Conservation (phyloP, 106 monocot species). For the Allium sativum region DNA sequence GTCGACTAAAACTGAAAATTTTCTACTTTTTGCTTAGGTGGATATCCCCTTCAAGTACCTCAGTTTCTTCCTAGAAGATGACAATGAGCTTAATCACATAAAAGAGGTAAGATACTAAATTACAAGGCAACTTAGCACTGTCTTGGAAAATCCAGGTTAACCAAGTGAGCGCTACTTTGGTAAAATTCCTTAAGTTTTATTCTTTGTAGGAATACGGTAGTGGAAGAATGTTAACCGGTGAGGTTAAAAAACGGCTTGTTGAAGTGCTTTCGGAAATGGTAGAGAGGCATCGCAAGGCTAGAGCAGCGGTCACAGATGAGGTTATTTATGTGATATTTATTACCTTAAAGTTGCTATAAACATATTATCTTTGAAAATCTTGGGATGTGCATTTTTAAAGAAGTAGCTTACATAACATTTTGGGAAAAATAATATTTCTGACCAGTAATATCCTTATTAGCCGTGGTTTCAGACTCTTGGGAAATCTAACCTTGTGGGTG, state of each 20-base stretch:
- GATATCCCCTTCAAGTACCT: conserved; percentile 94
- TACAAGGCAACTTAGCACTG: no score
- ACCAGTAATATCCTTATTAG: no score
- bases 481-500: no score
- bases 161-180: background rate
- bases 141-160: background rate
- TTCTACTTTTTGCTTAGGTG: conserved; percentile 33
- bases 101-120: conserved; percentile 39
- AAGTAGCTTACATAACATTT: no score
- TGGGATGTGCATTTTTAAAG: no score
- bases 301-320: conserved; percentile 76
- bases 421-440: no score
- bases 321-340: conserved; percentile 11
- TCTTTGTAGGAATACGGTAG: conserved; percentile 64
- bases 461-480: no score
- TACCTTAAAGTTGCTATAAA: no score
- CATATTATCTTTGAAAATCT: no score
- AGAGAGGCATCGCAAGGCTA: conserved; percentile 63
- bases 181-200: background rate
- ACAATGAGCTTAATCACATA: conserved; percentile 72
- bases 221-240: conserved; percentile 82
- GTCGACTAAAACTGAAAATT: no score
- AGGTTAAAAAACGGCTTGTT: conserved; percentile 69
- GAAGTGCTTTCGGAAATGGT: conserved; percentile 77
- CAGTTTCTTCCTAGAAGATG: conserved; percentile 93